Conservation (phyloP, 441 rosid genomes). For the Gossypium davidsonii region DNA sequence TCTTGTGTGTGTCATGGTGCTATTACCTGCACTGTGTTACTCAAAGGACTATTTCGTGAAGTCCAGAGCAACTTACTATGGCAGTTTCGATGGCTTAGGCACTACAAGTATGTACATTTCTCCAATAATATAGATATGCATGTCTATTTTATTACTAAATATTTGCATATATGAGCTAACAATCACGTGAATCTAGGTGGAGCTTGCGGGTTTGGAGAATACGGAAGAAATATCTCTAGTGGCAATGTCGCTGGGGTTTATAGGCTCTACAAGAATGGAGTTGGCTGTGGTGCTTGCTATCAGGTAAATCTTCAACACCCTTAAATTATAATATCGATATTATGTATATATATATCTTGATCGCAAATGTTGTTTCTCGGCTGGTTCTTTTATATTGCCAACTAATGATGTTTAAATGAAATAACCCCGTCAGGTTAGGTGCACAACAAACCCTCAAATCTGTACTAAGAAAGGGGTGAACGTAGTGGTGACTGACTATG, state of each 20-base stretch:
- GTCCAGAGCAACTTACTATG: conserved; percentile 78
- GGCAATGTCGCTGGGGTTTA: conserved; percentile 81
- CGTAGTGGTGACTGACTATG: conserved; percentile 75
- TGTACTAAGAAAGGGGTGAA: conserved; percentile 58
- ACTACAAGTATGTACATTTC: conserved; percentile 50
- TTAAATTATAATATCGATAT: not conserved
- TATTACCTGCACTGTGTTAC: conserved; percentile 38
- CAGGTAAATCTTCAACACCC: conserved; percentile 34
- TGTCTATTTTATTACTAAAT: not conserved
- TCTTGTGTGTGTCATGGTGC: conserved; percentile 33
- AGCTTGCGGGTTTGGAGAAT: conserved; percentile 78
- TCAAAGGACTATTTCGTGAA: conserved; percentile 26
- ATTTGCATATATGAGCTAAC: not conserved
- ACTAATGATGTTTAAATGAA: not conserved
- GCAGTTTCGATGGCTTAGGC: conserved; percentile 78
- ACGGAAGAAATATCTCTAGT: conserved; percentile 64
- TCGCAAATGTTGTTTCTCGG: not conserved
- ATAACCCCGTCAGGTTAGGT: conserved; percentile 51
- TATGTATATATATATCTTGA: not conserved
- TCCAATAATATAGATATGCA: not conserved
- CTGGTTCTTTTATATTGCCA: not conserved
- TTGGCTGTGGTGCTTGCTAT: conserved; percentile 84
- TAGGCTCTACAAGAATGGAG: conserved; percentile 55
- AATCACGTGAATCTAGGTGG: conserved; percentile 42
- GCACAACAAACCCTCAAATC: conserved; percentile 39